Evolutionary conservation across 2,329 filamentous ascomycete species (phyloP), one percentile per base, ranked within the genome.

Genomic region (Talaromyces albobiverticillius): DNA sequence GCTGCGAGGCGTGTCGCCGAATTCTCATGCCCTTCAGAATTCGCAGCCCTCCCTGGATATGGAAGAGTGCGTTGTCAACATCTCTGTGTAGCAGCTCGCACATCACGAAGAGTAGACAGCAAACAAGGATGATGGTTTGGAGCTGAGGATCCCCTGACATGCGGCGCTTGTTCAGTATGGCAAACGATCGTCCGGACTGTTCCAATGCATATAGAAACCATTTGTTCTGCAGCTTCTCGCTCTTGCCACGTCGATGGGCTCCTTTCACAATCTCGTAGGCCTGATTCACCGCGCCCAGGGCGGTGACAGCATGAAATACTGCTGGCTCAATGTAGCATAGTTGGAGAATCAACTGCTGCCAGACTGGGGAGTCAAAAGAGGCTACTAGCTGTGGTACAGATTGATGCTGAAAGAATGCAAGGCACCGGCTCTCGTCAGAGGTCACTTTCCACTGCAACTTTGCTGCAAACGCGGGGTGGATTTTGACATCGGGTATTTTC

Each of bases 101-200:
- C 38, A 59, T 20, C 6, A 59, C 50, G 41, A 59, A 60, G 14
- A 60, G 53, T 10, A 60, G 47, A 32, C 59, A 60, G 55, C 59
- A 60, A 25, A 54, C 16, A 3, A 60, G 47, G 5, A 59, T 41
- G 16, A 59, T 51, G 18, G 55, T 46, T 9, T 51, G 49, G n/a
- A 46, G 34, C 25, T 55, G 46, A 16, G 59, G 59, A 48, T 60
- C 59, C 3, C 51, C 41, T 4, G 59, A 60, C 11, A 46, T 23
- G 3, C 49, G 42, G 6, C 59, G 59, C 20, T 53, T 26, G 22
- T 20, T 46, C 22, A 57, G 55, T 26, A 46, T 20, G 3, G 38
- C 20, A 46, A 36, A 54, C 14, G 55, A 46, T 45, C 55, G 45
- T 18, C 50, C 49, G 25, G 46, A 38, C 46, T 50, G 42, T 14